Conservation (phyloP, 345 rosid species). For the Arabidopsis arenosa region DNA sequence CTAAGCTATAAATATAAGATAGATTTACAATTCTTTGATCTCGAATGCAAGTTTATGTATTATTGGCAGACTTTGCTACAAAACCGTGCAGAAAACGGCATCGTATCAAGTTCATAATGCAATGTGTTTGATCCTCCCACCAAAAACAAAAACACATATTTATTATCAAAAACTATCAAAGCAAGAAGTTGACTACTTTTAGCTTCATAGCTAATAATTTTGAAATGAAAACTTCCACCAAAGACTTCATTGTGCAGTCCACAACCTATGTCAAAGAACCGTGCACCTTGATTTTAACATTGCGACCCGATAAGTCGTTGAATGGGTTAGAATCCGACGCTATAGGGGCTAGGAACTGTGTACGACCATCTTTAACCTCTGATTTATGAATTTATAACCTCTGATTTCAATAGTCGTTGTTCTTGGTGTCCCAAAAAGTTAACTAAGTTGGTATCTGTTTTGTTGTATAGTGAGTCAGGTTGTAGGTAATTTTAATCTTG, state of each 20-base stretch:
- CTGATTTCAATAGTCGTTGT: no score
- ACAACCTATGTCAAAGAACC: neutral
- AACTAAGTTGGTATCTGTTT: no score
- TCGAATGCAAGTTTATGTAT: no score
- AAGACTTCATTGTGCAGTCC: neutral
- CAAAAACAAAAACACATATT: neutral
- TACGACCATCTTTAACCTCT: neutral
- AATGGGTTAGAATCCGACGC: neutral
- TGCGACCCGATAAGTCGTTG: neutral
- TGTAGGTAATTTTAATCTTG: no score
- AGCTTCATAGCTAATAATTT: neutral
- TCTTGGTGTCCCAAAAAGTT: no score
- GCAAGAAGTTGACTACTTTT: neutral
- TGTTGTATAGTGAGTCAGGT: no score
- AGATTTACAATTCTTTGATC: no score
- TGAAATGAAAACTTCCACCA: neutral
- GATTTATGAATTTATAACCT: no score
- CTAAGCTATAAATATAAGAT: no score
- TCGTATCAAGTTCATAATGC: no score
- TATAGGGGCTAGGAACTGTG: neutral
- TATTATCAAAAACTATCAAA: neutral
- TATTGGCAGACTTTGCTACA: no score
- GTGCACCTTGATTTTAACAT: neutral
- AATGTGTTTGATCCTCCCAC: neutral
- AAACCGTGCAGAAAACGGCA: no score